Evolutionary conservation across 257 asterid genomes (phyloP), one percentile per base, ranked within the genome.

Genomic region (Salvia miltiorrhiza): DNA sequence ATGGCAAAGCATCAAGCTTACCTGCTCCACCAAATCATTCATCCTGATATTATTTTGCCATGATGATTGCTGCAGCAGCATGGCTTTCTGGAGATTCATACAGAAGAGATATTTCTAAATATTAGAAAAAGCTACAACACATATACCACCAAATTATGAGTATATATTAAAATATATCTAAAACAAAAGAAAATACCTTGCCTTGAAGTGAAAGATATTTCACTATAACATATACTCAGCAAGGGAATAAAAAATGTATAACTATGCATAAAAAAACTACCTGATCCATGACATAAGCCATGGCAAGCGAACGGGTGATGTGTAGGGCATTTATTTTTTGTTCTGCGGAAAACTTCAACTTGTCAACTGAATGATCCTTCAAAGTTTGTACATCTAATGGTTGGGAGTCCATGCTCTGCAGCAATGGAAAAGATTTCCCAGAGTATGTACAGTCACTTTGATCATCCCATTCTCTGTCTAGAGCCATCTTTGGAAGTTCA

Each of bases 201-300:
- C 26, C 55, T 35, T 61, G 11, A 39, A 37, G 64, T 9, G 65
- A 68, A 14, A 23, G 35, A 61, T 33, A 40, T 12, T 41, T 70
- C 10, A 19, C 9, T 49, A 33, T 37, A 37, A 9, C 10, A 37
- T 8, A 37, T 37, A 37, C 41, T 7, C n/a, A 50, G 17, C 21
- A 48, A 8, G 41, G 43, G 56, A 23, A 21, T 17, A 14, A 8
- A n/a, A 9, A 39, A 35, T n/a, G 5, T 9, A 40, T 13, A 26
- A 63, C 12, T 24, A 37, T 39, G 45, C 64, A 17, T 52, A 40
- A 37, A 44, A n/a, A 70, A 74, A 54, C 58, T 76, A 93, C 98
- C 97, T 90, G 98, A 80, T 93, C 98, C 97, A 93, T 90, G 76
- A 93, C 94, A 83, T 93, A 88, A 9, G 95, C 98, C 89, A 77